Evolutionary conservation across 106 monocot species (phyloP), one percentile per base, ranked within the genome.

Genomic region (Alisma plantagoaquatica): DNA sequence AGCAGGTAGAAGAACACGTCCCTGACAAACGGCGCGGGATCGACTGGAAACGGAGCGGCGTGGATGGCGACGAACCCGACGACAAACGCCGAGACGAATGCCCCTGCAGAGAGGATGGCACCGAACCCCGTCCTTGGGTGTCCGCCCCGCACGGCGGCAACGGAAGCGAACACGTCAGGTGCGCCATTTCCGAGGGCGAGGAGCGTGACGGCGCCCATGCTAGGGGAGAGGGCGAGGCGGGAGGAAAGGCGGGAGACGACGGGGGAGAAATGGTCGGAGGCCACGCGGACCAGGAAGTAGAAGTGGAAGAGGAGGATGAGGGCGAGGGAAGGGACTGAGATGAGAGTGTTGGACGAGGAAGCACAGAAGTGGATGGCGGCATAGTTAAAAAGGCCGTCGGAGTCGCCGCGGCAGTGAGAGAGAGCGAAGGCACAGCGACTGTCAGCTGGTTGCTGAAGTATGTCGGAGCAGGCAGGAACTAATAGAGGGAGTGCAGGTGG

Each of bases 131-230:
- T 74, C 54, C 83, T 73, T 16, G 76, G 41, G n/a, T 64, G 76
- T 35, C 80, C 87, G 4, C 57, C 49, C 31, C 76, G 80, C 48
- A 87, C 77, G 56, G 88, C 80, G 38, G 94, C 84, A 33, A 66
- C 50, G 35, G 94, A 88, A 46, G 88, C 61, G 65, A 88, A 94
- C 26, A 74, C 67, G 63, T 94, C 94, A 28, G 87, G 94, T 20
- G 94, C 80, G 60, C 87, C 94, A 64, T 94, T 94, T 54, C 87
- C 87, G 45, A 94, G 87, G 57, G 94, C 83, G 54, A 94, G 94
- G 29, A 94, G 87, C 20, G 94, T 94, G 57, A 83, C 83, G 58
- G 83, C 93, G 42, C 78, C 86, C 71, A 75, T 82, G 62, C 68
- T 70, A 29, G 87, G 87, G 24, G 87, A 80, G 20, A 87, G 73